Evolutionary conservation across 352 stramenopile species (phyloP).

Genomic region (Pythium rhizo-oryzae): DNA sequence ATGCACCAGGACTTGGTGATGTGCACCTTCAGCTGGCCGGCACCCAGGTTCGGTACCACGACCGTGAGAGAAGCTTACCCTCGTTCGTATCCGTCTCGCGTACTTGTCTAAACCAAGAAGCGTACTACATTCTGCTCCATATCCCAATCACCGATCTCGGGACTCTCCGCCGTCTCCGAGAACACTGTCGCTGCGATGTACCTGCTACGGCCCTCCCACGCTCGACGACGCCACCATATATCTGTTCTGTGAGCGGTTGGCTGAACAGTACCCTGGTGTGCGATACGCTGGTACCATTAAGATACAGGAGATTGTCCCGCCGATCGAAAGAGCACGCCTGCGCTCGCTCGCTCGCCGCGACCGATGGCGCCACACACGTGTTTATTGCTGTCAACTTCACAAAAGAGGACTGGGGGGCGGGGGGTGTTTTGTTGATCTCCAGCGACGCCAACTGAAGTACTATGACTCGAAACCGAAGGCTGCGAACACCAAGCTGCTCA

Average conservation of each 20-base stretch:
- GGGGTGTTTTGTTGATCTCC: background rate
- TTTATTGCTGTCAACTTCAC: background rate
- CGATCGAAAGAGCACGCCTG: background rate
- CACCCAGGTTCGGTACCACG: too few relatives aligned
- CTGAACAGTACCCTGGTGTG: background rate
- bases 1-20: constrained; percentile 12
- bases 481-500: background rate
- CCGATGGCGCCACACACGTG: background rate
- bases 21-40: too few relatives aligned
- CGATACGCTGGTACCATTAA: background rate
- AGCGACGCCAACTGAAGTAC: background rate
- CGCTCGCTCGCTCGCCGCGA: background rate
- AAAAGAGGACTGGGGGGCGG: background rate
- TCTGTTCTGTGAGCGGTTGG: background rate
- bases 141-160: too few relatives aligned
- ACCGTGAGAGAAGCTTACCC: too few relatives aligned
- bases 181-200: background rate
- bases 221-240: background rate
- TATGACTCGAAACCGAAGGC: background rate
- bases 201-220: background rate
- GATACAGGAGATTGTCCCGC: background rate
- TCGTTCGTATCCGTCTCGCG: too few relatives aligned
- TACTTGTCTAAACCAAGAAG: too few relatives aligned
- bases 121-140: too few relatives aligned
- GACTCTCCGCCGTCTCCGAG: background rate